phyloP scores from a whole-genome alignment of 2,329 filamentous ascomycete genomes.

The Aspergillus ibericus region DNA sequence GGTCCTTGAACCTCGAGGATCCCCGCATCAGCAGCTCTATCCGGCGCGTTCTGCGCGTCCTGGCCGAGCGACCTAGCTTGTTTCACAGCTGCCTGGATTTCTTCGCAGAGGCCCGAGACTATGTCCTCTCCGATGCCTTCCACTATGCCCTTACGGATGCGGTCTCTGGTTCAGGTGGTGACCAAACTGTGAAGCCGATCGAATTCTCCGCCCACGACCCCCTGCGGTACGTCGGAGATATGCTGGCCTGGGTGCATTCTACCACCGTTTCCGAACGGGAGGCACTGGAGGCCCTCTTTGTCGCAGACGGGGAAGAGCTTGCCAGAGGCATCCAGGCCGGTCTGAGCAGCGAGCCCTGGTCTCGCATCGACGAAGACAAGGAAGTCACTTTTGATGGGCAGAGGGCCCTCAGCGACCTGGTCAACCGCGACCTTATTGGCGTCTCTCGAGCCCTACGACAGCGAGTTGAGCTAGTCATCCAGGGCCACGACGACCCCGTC shows the following conservation, averaged over 20 bases:
- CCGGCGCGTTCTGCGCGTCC: conserved; percentile 75
- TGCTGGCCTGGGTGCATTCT: conserved; percentile 96
- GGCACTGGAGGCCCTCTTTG: conserved; percentile 85
- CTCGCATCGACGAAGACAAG: conserved; percentile 60
- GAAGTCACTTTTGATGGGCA: conserved; percentile 70
- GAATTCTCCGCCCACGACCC: conserved; percentile 91
- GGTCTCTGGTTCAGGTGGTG: conserved; percentile 57
- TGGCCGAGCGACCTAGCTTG: conserved; percentile 83
- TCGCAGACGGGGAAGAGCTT: conserved; percentile 86
- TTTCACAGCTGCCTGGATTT: conserved; percentile 93
- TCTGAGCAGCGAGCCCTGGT: conserved; percentile 81
- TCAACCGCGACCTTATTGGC: conserved; percentile 80
- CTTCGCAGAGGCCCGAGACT: conserved; percentile 86
- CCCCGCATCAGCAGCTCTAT: conserved; percentile 87
- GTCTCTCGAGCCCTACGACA: conserved; percentile 84
- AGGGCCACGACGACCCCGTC: conserved; percentile 86
- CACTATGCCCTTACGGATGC: conserved; percentile 81
- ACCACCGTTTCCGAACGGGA: conserved; percentile 91
- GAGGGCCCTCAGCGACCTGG: conserved; percentile 78
- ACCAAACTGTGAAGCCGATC: conserved; percentile 77
- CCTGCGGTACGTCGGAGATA: conserved; percentile 88
- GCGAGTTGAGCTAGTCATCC: conserved; percentile 85
- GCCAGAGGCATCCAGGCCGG: conserved; percentile 78
- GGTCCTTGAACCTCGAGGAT: conserved; percentile 86
- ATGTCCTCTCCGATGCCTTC: conserved; percentile 84